Base-by-base conservation (phyloP, 108 stramenopile species). In the Nannochloropsis salina region DNA sequence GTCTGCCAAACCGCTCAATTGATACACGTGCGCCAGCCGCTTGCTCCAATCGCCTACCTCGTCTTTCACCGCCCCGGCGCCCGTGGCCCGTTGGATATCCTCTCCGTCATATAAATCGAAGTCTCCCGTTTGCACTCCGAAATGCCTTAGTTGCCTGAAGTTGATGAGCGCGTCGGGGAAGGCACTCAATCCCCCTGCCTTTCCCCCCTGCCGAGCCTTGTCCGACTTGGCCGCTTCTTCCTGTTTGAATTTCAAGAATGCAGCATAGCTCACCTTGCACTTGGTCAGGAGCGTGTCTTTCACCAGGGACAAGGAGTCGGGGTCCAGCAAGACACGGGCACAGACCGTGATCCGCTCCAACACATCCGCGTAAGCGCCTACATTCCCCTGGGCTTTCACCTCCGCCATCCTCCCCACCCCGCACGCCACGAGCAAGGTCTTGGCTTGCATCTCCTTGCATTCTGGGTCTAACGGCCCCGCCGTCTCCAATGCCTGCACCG, bases 101-200 rank as follows among this genome's bases (percentile, higher is more conserved):
- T 94, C 94, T 41, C 97, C 99, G 92, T 99, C 99, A 90, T 98
- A 96, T 83, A 99, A 92, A 90, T 98, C 99, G 74, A 99, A 86
- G 90, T 99, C 99, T 11, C 81, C 51, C 93, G 95, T 83, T 93
- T 93, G 85, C 91, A 92, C 81, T 22, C 93, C 96, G 22, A 94
- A 92, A 81, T 93, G 83, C 83, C 94, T 94, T 15, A 99, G 94
- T 91, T 99, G 99, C 20, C 99, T 95, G 92, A 99, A 98, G 92
- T 96, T 95, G 89, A 99, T 99, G 86, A 98, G 93, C 92, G 98
- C 98, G 88, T 99, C 98, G 9, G 97, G 93, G 45, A 74, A 44
- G 81, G 83, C 88, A 20, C 9, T 9, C 80, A 81, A 81, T 21
- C 80, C 80, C 21, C 80, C 18, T 86, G 80, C 93, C 91, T 83